Evolutionary conservation across 352 stramenopile species (phyloP), one percentile per base, ranked within the genome.

Genomic region (Phytopythium chamaehyphon): DNA sequence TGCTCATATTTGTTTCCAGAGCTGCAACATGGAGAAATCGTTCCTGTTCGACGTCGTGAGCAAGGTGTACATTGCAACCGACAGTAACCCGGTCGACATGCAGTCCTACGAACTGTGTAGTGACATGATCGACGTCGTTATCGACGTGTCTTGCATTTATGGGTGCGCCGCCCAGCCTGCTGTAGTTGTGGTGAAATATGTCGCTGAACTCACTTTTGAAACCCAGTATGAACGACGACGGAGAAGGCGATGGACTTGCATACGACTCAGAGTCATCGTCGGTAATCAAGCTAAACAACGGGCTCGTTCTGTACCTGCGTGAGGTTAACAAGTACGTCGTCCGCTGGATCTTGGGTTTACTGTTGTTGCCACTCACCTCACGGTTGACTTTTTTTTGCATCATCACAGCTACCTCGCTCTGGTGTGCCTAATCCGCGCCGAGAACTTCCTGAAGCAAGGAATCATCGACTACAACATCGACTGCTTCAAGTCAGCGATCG

Each of bases 391-490:
- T 19, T 57, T n/a, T 49, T 24, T 45, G 40, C 55, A 24, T 61
- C 28, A 36, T 19, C 46, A 5, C 42, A 91, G 74, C 38, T 97
- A 98, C 79, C 67, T 99, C n/a, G 97, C 96, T n/a, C 76, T 99
- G 6, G 96, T 99, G 43, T 99, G 96, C 61, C 80, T 99, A 55
- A 83, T 98, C 44, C 90, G 96, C 14, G 76, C 90, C 12, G 95
- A 98, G 57, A 98, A 98, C 70, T 98, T 99, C 61, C 85, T 88
- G 44, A 98, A 98, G 78, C 96, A 98, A 64, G 94, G 93, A 40
- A 92, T 99, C 58, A 98, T 99, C 57, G 97, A 99, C 67, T 99
- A 98, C 78, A 99, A 99, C 69, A 98, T 99, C 59, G 92, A 97
- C 61, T 98, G 90, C 73, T 96, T 99, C 67, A 98, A 98, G 71